Base-by-base conservation (phyloP, 78 protist genomes). In the Dictyostelium intermedium region DNA sequence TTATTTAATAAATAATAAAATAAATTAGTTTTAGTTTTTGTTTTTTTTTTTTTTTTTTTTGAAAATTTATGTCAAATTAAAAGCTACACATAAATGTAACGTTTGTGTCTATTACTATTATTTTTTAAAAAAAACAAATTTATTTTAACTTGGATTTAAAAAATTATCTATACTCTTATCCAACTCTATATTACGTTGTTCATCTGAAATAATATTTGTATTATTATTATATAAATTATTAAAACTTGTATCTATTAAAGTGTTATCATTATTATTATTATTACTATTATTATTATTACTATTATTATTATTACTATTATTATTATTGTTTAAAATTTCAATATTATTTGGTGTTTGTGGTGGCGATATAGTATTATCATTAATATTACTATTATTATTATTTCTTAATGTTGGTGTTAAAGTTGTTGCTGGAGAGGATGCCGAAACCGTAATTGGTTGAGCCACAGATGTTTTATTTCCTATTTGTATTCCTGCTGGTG, bases 101-200 rank as follows among this genome's bases (percentile, higher is more conserved):
- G 61, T 50, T 45, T 45, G 13, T 16, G 14, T 5, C 16, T 5
- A 50, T 50, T 16, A 50, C 14, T 16, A 45, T 45, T 45, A 45
- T 8, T 8, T 45, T 45, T 8, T 9, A 8, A 8, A 45, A 45
- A 50, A 63, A 63, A 63, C n/a, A n/a, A n/a, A n/a, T n/a, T n/a
- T n/a, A n/a, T 66, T 27, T 69, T 69, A 70, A 32, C 77, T 70
- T 70, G 77, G 77, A 32, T 32, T 70, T 70, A 70, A 70, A 76
- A 39, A 76, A 76, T 76, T 76, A 39, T 76, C 39, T 8, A 27
- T 76, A 82, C 32, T 82, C 10, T 53, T 82, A 63, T 82, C 39
- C 9, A 16, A 53, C 39, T 61, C 69, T 34, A 10, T 82, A 82
- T 82, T 82, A 4, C 20, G 39, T 69, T 69, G 76, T 61, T n/a